Base-by-base conservation (phyloP, 257 asterid genomes). In the Plectranthus barbatus region DNA sequence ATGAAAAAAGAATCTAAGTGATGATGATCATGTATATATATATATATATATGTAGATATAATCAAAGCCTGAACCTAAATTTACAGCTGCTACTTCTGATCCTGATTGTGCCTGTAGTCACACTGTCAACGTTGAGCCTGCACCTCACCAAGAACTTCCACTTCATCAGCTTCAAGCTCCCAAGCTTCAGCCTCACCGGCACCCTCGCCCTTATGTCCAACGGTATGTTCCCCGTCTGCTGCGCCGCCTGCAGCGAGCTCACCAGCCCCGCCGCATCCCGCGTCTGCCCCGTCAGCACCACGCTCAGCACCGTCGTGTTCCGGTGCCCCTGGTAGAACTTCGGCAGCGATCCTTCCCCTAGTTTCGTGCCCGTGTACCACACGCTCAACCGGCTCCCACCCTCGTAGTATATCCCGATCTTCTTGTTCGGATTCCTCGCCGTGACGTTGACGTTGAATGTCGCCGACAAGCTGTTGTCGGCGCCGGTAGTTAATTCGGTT, bases 121-220 rank as follows among this genome's bases (percentile, higher is more conserved):
- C 71, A 34, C 87, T 84, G 49, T 93, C 91, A 9, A 86, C 97
- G 29, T 12, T 69, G 53, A 90, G 62, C 56, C 72, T 75, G 47
- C 99, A 93, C 87, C 70, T 90, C 26, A 93, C 96, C 86, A 84
- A 70, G 77, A 87, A 90, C 74, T 76, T 90, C 99, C 97, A 90
- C 46, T 81, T 87, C 89, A 77, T 87, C 67, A 93, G 71, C 60
- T 78, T 93, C 89, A 90, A 67, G 6, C 71, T 72, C 34, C 97
- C 97, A 20, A 93, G 81, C 74, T 79, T 85, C 39, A 93, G 47
- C 72, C 86, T 85, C 74, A 90, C 95, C 34, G 99, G 99, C 24
- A 90, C 99, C 17, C 57, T 79, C 0, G 77, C 95, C 76, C 84
- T 65, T 18, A 86, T 58, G 58, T 64, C 56, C 74, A 76, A 52